Conservation (phyloP, 352 stramenopile species). For the Aphanomyces cochlioides region DNA sequence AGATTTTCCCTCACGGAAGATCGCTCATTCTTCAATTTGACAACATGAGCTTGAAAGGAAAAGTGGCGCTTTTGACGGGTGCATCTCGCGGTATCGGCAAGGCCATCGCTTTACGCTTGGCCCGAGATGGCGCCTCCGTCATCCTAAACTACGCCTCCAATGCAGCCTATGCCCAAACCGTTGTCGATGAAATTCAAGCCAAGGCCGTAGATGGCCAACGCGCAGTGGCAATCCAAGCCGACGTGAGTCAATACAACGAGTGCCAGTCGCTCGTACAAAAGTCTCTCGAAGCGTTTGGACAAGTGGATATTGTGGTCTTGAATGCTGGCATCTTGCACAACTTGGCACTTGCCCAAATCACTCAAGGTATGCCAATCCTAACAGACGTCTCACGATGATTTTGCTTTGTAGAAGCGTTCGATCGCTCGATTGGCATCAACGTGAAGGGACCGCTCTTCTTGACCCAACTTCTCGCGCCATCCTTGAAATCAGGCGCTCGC, state of each 20-base stretch:
- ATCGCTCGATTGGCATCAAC: conserved; percentile 15
- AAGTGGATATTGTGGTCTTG: conserved; percentile 18
- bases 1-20: no score
- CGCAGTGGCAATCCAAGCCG: conserved; percentile 12
- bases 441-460: conserved; percentile 21
- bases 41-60: conserved; percentile 1
- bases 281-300: conserved; percentile 1
- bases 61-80: conserved; percentile 4
- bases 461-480: conserved; percentile 1
- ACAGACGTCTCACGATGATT: not conserved
- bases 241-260: conserved; percentile 6
- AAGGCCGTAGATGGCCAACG: not conserved
- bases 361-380: not conserved
- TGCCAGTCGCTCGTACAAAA: conserved; percentile 9
- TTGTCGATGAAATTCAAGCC: conserved; percentile 1
- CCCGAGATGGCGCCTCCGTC: conserved; percentile 7
- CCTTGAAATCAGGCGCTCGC: not conserved
- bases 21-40: no score
- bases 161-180: not conserved
- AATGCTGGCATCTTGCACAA: conserved; percentile 21
- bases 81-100: conserved; percentile 4
- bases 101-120: not conserved
- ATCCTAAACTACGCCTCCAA: conserved; percentile 20
- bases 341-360: not conserved
- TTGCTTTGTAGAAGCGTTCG: conserved; percentile 15